Conservation (phyloP, 2,329 filamentous ascomycete species). For the Eurotiales sp. region DNA sequence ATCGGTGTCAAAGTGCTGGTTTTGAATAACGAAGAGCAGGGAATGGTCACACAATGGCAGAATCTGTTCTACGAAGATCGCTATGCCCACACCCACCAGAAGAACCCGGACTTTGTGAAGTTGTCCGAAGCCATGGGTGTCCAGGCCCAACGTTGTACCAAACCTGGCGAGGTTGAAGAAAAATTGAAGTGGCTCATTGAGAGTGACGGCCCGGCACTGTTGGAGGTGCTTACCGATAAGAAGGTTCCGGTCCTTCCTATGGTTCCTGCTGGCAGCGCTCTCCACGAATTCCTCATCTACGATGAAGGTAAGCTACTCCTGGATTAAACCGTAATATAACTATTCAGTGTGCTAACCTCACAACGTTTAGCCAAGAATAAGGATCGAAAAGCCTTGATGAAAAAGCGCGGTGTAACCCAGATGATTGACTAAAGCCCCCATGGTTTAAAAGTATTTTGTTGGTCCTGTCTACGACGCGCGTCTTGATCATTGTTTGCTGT, state of each 20-base stretch:
- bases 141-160: slow-evolving; percentile 66
- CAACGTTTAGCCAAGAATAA: slow-evolving; percentile 59
- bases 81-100: slow-evolving; percentile 86
- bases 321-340: not conserved
- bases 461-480: slow-evolving; percentile 13
- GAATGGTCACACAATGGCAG: slow-evolving; percentile 99
- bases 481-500: slow-evolving; percentile 13
- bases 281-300: slow-evolving; percentile 92
- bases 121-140: slow-evolving; percentile 88
- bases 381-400: slow-evolving; percentile 64
- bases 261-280: slow-evolving; percentile 81
- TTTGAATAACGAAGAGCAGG: slow-evolving; percentile 95
- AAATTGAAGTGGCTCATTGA: slow-evolving; percentile 85
- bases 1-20: slow-evolving; percentile 94
- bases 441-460: not conserved
- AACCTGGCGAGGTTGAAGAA: slow-evolving; percentile 72
- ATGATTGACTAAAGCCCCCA: slow-evolving; percentile 2
- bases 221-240: slow-evolving; percentile 86
- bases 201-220: slow-evolving; percentile 81
- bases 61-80: slow-evolving; percentile 95
- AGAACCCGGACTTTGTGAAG: slow-evolving; percentile 95
- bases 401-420: slow-evolving; percentile 47
- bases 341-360: slow-evolving; percentile 23
- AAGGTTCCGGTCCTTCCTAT: slow-evolving; percentile 86
- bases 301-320: slow-evolving; percentile 61